Evolutionary conservation across 2,329 filamentous ascomycete species (phyloP).

Genomic region (Lecanicillium sp.): DNA sequence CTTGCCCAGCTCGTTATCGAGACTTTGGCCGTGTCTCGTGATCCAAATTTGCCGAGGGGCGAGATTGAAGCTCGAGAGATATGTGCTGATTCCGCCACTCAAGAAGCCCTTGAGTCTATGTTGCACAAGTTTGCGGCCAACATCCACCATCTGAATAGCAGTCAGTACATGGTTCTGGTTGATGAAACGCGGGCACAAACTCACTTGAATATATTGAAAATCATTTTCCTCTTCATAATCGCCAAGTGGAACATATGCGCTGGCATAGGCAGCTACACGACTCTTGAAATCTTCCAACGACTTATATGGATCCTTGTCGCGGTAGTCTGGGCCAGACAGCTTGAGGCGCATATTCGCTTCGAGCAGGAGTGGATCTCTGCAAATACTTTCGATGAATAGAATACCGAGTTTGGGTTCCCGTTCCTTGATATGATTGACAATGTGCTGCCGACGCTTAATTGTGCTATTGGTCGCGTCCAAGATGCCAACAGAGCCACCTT

Average conservation of each 20-base stretch:
- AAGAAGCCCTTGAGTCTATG: slow-evolving; percentile 89
- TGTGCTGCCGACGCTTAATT: slow-evolving; percentile 68
- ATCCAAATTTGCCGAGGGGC: slow-evolving; percentile 97
- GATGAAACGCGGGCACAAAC: no score
- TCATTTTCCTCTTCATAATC: slow-evolving; percentile 84
- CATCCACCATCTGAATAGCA: slow-evolving; percentile 98
- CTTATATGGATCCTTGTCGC: slow-evolving; percentile 78
- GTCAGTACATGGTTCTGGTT: no score
- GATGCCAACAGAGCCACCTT: slow-evolving; percentile 84
- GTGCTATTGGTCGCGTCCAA: slow-evolving; percentile 98
- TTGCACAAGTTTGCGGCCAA: slow-evolving; percentile 86
- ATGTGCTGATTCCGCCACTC: slow-evolving; percentile 85
- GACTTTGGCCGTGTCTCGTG: slow-evolving; percentile 84
- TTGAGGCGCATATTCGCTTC: slow-evolving; percentile 97
- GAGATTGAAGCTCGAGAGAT: slow-evolving; percentile 93
- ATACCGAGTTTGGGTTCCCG: slow-evolving; percentile 84
- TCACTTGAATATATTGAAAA: slow-evolving; percentile 79
- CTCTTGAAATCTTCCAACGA: slow-evolving; percentile 88
- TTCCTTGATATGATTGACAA: slow-evolving; percentile 75
- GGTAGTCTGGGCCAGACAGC: slow-evolving; percentile 91
- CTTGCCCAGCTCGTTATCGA: slow-evolving; percentile 79
- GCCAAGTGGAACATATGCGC: slow-evolving; percentile 84
- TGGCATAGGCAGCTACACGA: slow-evolving; percentile 87
- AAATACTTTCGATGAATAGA: slow-evolving; percentile 91
- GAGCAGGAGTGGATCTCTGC: slow-evolving; percentile 72